Conservation (phyloP, 2,329 filamentous ascomycete species). For the Colletotrichum camelliae region DNA sequence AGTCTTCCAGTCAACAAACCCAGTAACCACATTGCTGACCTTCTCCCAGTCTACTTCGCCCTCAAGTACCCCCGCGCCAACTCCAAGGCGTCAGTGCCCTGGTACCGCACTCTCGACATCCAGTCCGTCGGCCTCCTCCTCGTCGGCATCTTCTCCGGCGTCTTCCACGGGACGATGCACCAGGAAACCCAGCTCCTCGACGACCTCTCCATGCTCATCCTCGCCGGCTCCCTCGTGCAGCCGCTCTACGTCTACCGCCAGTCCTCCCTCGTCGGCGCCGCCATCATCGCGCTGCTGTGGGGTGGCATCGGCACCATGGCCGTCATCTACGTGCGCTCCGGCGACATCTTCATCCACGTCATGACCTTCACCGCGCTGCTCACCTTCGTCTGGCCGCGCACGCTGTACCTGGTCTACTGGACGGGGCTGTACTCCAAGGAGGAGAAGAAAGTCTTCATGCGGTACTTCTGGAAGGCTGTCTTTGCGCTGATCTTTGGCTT, state of each 20-base stretch:
- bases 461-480: slow-evolving; percentile 33
- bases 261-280: slow-evolving; percentile 33
- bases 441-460: slow-evolving; percentile 28
- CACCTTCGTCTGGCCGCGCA: slow-evolving; percentile 35
- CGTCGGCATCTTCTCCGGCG: slow-evolving; percentile 46
- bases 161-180: slow-evolving; percentile 51
- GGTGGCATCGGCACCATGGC: slow-evolving; percentile 45
- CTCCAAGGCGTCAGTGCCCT: slow-evolving; percentile 33
- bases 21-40: neutral
- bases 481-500: slow-evolving; percentile 49
- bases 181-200: slow-evolving; percentile 53
- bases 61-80: slow-evolving; percentile 39
- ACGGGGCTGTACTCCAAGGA: slow-evolving; percentile 31
- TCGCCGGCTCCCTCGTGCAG: slow-evolving; percentile 57
- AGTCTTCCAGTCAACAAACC: neutral
- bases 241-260: slow-evolving; percentile 51
- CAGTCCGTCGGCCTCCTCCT: slow-evolving; percentile 45
- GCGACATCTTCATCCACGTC: slow-evolving; percentile 48
- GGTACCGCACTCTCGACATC: slow-evolving; percentile 39
- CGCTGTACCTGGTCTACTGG: slow-evolving; percentile 39
- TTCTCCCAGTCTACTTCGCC: slow-evolving; percentile 41
- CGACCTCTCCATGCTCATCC: slow-evolving; percentile 64
- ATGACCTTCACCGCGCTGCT: slow-evolving; percentile 40
- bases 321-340: slow-evolving; percentile 46
- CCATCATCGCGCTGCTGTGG: slow-evolving; percentile 43